Percentiles rank a stretch among this genome's conserved stretches.
Conservation (phyloP, 163 green algal species). For the Picocystis sp. region DNA sequence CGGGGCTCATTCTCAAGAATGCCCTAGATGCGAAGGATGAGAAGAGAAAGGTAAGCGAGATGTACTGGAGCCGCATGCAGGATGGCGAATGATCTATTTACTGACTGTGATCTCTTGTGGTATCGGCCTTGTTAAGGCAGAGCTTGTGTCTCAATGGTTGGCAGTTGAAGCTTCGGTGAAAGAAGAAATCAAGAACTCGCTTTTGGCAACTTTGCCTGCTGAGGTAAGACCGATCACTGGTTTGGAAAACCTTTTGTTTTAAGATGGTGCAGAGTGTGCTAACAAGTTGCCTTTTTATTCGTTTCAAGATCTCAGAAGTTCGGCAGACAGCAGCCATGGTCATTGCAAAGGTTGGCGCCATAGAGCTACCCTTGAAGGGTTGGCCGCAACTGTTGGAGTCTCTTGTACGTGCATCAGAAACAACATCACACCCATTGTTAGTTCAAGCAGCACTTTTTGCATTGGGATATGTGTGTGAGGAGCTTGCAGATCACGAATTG, state of each 20-base stretch:
- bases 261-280: neutral
- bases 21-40: conserved; percentile 72
- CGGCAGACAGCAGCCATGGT: conserved; percentile 64
- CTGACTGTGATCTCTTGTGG: neutral
- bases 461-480: conserved; percentile 93
- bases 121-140: conserved; percentile 18
- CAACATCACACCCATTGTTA: conserved; percentile 13
- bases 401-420: conserved; percentile 31
- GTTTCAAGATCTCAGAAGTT: conserved; percentile 29
- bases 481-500: conserved; percentile 59
- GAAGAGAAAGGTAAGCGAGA: conserved; percentile 23
- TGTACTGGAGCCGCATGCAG: neutral
- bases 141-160: conserved; percentile 53
- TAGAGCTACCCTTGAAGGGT: conserved; percentile 64
- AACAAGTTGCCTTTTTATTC: neutral
- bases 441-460: conserved; percentile 70
- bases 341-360: conserved; percentile 80
- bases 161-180: conserved; percentile 38
- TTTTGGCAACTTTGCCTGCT: conserved; percentile 56
- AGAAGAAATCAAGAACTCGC: conserved; percentile 48
- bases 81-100: neutral
- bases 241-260: neutral
- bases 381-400: conserved; percentile 73
- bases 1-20: conserved; percentile 94
- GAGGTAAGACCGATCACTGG: conserved; percentile 16